Conservation (phyloP, 331 rosid species). For the Acacia pycnantha region DNA sequence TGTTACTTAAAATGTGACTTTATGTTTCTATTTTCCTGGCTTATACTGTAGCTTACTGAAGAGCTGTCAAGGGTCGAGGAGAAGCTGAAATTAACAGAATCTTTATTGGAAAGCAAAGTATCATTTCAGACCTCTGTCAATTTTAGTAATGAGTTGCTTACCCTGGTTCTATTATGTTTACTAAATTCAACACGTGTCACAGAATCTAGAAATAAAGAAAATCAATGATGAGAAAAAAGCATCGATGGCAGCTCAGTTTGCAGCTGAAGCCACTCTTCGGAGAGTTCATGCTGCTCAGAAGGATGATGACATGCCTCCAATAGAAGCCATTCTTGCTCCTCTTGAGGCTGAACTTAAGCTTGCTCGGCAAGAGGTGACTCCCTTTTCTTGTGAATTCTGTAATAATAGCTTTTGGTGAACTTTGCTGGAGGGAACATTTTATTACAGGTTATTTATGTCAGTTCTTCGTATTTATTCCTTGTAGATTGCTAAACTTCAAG, state of each 20-base stretch:
- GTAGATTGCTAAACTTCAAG: constrained; percentile 96
- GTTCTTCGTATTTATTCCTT: constrained; percentile 35
- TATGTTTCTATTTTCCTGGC: constrained; percentile 21
- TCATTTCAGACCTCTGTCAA: constrained; percentile 27
- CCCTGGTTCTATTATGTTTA: constrained; percentile 23
- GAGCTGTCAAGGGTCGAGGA: constrained; percentile 85
- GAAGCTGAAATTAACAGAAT: constrained; percentile 91
- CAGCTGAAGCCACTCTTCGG: constrained; percentile 95
- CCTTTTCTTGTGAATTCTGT: constrained; percentile 15
- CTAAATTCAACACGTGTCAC: constrained; percentile 40
- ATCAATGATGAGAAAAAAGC: constrained; percentile 98
- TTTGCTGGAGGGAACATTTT: background rate
- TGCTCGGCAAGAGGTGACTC: constrained; percentile 85
- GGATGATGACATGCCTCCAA: constrained; percentile 99
- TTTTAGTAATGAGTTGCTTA: constrained; percentile 11
- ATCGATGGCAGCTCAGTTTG: constrained; percentile 98
- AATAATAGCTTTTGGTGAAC: constrained; percentile 8
- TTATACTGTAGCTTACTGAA: constrained; percentile 74
- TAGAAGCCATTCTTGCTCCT: constrained; percentile 97
- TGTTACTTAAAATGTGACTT: constrained; percentile 33
- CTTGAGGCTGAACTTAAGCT: constrained; percentile 98
- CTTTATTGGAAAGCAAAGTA: constrained; percentile 96
- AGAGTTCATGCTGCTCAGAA: constrained; percentile 98
- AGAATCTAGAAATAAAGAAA: constrained; percentile 97
- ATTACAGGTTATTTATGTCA: constrained; percentile 19